Base-by-base conservation (phyloP, 768 basidiomycete species). In the Hypsizygus marmoreus region DNA sequence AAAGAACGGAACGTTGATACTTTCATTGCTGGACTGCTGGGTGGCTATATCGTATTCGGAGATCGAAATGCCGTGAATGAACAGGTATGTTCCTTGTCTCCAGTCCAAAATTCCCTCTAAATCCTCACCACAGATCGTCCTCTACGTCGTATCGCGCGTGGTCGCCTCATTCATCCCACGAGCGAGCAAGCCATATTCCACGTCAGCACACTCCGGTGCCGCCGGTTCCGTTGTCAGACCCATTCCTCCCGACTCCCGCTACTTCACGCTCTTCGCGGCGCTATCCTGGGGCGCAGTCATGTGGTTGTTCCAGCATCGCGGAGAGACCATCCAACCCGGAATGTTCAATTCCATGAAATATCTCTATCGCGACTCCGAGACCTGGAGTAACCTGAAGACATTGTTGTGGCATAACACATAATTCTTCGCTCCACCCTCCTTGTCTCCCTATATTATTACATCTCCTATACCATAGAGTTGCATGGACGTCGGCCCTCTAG, bases 311-410 rank as follows among this genome's bases (percentile, higher is more conserved):
- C 77, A 84, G 59, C 76, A 97, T 65, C 76, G 81, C 16, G 83
- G 89, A 38, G 87, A 97, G 69, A 85, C 84, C n/a, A 82, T 99
- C 49, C 94, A 98, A 59, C 91, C 92, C 13, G 97, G 95, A 46
- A 91, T 97, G 92, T 93, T 92, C 73, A 91, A 82, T 70, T 90
- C 88, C 13, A 97, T 97, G 95, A 81, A 78, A 46, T 99, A 98
- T 67, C 76, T 99, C 29, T 99, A 98, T 70, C 82, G 84, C 29
- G 93, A 98, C 65, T 95, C 92, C 14, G 91, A 98, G 50, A 68
- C 71, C 32, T 98, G 95, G 94, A 80, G 74, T 38, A 75, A 81
- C 58, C 68, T 97, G 33, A 82, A 76, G 68, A 97, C 92, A 39
- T 68, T 98, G 39, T 66, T 97, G 40, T 97, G 95, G 94, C 88